A percentile compares a stretch with the other conserved stretches of the same genome.
These are phyloP conservation scores for Kalmusia sp. DNA, from an alignment of 2,329 filamentous ascomycete species.

Conservation along the genomic window DNA sequence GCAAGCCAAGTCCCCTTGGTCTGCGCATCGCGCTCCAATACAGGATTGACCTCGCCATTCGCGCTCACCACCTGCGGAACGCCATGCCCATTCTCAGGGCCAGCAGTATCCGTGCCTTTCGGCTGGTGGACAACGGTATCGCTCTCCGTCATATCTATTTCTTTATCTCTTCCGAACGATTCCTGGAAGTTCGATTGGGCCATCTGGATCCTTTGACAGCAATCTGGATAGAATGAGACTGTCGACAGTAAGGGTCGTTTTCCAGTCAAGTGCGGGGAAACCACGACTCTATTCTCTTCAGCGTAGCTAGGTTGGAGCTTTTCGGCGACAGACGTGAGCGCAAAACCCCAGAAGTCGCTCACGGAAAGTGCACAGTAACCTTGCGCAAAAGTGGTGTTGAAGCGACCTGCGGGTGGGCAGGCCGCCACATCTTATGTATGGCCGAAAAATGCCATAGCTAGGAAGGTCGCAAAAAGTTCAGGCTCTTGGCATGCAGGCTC, in stretches of 20 bases:
- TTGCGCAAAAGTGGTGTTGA: constrained; percentile 11
- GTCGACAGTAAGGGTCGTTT: no score
- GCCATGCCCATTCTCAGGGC: constrained; percentile 38
- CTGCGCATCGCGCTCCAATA: constrained; percentile 45
- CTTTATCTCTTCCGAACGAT: constrained; percentile 14
- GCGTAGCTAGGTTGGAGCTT: constrained; percentile 37
- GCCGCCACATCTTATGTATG: constrained; percentile 32
- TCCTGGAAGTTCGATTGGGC: constrained; percentile 5
- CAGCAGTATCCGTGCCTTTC: constrained; percentile 27
- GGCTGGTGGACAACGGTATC: constrained; percentile 28
- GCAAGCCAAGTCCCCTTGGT: constrained; percentile 61
- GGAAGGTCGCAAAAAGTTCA: constrained; percentile 22
- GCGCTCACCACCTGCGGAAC: constrained; percentile 13
- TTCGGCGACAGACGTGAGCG: constrained; percentile 44
- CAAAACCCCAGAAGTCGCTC: constrained; percentile 53
- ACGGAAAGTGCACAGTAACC: constrained; percentile 22
- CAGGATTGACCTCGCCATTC: constrained; percentile 21
- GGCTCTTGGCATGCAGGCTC: constrained; percentile 27
- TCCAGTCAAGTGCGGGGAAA: neutral
- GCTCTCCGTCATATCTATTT: constrained; percentile 20
- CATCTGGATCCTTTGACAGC: no score
- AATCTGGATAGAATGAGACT: no score
- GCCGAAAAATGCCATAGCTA: constrained; percentile 4
- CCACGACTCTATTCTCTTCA: neutral
- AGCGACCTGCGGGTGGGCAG: constrained; percentile 15